These are phyloP conservation scores for Tylopilus intermedius DNA, from an alignment of 768 basidiomycete genomes.

Conservation along the genomic window DNA sequence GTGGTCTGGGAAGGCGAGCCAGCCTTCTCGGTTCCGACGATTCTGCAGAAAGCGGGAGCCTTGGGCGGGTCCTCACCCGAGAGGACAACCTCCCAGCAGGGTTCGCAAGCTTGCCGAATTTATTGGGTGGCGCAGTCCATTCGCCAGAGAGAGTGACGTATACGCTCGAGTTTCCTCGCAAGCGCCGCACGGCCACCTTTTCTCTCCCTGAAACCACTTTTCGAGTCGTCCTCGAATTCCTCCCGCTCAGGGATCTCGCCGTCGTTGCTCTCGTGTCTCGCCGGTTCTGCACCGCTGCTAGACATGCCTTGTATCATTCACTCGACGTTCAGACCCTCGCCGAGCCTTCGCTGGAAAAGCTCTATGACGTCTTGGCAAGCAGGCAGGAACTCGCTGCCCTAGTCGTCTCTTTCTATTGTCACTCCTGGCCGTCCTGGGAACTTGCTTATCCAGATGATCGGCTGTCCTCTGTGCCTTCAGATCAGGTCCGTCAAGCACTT, in stretches of 20 bases:
- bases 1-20: constrained; percentile 29
- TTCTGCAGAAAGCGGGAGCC: constrained; percentile 10
- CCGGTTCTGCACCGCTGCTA: constrained; percentile 18
- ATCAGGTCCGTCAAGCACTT: constrained; percentile 21
- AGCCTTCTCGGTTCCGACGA: constrained; percentile 20
- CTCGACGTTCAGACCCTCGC: constrained; percentile 17
- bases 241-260: constrained; percentile 16
- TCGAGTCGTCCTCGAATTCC: constrained; percentile 17
- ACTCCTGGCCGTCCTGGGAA: constrained; percentile 18
- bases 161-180: not conserved
- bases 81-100: not conserved
- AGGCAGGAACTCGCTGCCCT: constrained; percentile 19
- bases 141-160: not conserved
- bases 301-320: constrained; percentile 20
- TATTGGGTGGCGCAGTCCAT: constrained; percentile 11
- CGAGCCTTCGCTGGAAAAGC: constrained; percentile 11
- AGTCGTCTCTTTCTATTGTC: constrained; percentile 23
- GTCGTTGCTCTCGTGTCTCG: constrained; percentile 23
- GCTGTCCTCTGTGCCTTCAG: constrained; percentile 9
- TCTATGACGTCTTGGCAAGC: constrained; percentile 20
- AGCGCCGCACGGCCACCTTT: not conserved
- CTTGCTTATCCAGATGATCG: constrained; percentile 3
- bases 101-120: constrained; percentile 20
- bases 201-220: constrained; percentile 20
- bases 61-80: not conserved